phyloP scores from a whole-genome alignment of 1,139 yeast genomes.

The Blastobotrys apis region DNA sequence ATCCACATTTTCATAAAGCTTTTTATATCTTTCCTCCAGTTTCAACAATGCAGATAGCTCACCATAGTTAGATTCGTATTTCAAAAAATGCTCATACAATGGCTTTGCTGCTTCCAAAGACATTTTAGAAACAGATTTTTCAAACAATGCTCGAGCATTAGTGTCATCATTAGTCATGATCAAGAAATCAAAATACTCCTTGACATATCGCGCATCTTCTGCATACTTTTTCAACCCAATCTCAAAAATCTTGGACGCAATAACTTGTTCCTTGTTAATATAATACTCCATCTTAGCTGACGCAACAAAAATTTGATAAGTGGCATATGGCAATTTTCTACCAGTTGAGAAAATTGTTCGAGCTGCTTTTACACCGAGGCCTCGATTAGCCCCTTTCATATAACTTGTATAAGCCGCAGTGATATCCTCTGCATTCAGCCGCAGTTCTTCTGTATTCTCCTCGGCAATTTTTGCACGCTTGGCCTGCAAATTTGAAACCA shows the following conservation, averaged over 20 bases:
- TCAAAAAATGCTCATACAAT: constrained; percentile 47
- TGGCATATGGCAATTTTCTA: constrained; percentile 59
- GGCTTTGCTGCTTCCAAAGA: constrained; percentile 36
- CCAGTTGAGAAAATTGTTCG: constrained; percentile 58
- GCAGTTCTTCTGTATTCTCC: constrained; percentile 18
- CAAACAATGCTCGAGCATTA: constrained; percentile 79
- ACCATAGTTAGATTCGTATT: constrained; percentile 55
- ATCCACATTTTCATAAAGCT: constrained; percentile 46
- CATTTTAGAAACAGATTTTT: constrained; percentile 51
- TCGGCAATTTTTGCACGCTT: constrained; percentile 27
- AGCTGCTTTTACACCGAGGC: constrained; percentile 40
- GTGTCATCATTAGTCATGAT: constrained; percentile 71
- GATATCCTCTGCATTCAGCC: constrained; percentile 27
- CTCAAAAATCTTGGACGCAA: constrained; percentile 75
- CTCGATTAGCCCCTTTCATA: constrained; percentile 39
- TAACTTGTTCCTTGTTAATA: constrained; percentile 52
- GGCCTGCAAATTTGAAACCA: constrained; percentile 40
- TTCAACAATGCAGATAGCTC: constrained; percentile 64
- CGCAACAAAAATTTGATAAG: constrained; percentile 74
- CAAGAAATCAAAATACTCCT: constrained; percentile 68
- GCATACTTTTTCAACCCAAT: constrained; percentile 65
- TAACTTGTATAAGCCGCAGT: constrained; percentile 35
- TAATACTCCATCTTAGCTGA: constrained; percentile 81
- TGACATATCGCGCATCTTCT: constrained; percentile 53
- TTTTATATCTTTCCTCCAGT: constrained; percentile 62